Conservation (phyloP, 257 asterid genomes). For the Cruciata laevipes region DNA sequence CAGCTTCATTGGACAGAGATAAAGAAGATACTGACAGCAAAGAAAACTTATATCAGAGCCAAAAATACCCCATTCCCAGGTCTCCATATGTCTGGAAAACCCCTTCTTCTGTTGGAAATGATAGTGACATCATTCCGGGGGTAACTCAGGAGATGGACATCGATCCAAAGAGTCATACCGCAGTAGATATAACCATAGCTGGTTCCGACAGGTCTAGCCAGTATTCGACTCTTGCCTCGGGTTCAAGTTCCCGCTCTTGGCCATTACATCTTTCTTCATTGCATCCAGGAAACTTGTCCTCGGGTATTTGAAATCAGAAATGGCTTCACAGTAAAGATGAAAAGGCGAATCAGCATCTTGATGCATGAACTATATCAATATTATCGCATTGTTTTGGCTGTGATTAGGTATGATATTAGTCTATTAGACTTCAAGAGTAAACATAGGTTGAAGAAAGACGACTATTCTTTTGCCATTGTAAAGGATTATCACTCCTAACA, state of each 20-base stretch:
- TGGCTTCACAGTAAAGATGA: constrained; percentile 1
- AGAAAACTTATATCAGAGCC: constrained; percentile 29
- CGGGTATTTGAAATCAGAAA: neutral
- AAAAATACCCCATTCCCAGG: constrained; percentile 32
- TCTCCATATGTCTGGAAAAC: constrained; percentile 47
- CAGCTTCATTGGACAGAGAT: constrained; percentile 37
- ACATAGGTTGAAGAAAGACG: neutral
- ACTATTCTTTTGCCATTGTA: too few relatives aligned
- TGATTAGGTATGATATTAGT: too few relatives aligned
- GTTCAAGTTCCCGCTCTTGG: constrained; percentile 48
- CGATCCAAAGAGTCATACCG: constrained; percentile 32
- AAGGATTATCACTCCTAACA: neutral
- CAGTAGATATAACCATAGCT: constrained; percentile 34
- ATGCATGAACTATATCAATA: neutral
- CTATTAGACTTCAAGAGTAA: neutral
- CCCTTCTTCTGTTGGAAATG: constrained; percentile 32
- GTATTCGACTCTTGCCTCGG: constrained; percentile 35
- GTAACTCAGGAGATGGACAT: constrained; percentile 53
- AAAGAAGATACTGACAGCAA: constrained; percentile 41
- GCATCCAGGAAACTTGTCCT: constrained; percentile 3
- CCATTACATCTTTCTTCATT: constrained; percentile 27
- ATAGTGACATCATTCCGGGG: constrained; percentile 30
- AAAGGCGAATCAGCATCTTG: neutral
- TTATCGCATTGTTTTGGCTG: neutral
- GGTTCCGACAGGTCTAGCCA: constrained; percentile 30